Evolutionary conservation across 306 rosid genomes (phyloP).

Genomic region (Elaeagnus macrophylla): DNA sequence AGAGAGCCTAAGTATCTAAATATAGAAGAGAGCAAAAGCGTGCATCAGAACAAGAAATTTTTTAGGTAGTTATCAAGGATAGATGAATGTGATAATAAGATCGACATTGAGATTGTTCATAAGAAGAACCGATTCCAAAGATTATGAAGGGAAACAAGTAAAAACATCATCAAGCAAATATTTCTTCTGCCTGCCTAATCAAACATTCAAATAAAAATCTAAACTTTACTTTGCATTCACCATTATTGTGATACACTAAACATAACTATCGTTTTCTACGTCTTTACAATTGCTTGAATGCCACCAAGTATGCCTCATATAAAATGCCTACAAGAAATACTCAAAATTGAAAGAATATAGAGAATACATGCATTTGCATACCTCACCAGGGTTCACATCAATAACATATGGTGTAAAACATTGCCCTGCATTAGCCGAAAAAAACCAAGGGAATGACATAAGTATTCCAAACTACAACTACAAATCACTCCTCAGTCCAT

Average conservation of each 20-base stretch:
- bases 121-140: too few species aligned
- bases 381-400: slow-evolving; percentile 78
- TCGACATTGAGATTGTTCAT: background rate
- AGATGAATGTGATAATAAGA: background rate
- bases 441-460: slow-evolving; percentile 11
- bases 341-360: slow-evolving; percentile 7
- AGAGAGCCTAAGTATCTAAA: slow-evolving; percentile 10
- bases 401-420: slow-evolving; percentile 77
- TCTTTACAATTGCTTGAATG: background rate
- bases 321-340: slow-evolving; percentile 5
- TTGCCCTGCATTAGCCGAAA: slow-evolving; percentile 79
- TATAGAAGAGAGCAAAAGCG: background rate
- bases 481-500: background rate
- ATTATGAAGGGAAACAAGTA: too few species aligned
- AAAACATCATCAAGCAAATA: background rate
- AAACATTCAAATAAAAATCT: too few species aligned
- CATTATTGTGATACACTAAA: too few species aligned
- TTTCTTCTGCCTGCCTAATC: too few species aligned
- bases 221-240: too few species aligned
- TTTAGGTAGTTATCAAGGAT: background rate
- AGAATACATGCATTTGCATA: slow-evolving; percentile 28
- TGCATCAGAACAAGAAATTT: background rate
- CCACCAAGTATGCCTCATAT: background rate
- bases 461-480: slow-evolving; percentile 10
- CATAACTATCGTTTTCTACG: background rate